These are phyloP conservation scores for Komagataea norvegica DNA, from an alignment of 1,139 yeast genomes.

Conservation along the genomic window DNA sequence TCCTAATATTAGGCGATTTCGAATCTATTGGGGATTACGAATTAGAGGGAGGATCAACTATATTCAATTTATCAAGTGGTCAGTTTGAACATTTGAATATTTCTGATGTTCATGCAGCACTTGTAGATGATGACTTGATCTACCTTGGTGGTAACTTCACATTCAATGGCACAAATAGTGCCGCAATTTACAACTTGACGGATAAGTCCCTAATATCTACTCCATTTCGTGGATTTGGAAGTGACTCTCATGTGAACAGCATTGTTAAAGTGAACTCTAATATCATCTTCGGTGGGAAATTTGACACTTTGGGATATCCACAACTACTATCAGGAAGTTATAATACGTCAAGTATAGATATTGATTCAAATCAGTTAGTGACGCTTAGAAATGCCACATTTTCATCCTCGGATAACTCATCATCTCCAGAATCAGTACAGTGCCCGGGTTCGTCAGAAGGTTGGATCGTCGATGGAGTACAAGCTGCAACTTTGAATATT, in stretches of 20 bases:
- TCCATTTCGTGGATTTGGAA: conserved; percentile 76
- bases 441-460: conserved; percentile 51
- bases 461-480: conserved; percentile 55
- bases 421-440: conserved; percentile 41
- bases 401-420: conserved; percentile 40
- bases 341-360: conserved; percentile 28
- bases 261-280: conserved; percentile 48
- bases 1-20: conserved; percentile 44
- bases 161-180: conserved; percentile 54
- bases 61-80: conserved; percentile 46
- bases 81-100: conserved; percentile 34
- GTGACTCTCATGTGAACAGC: conserved; percentile 56
- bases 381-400: conserved; percentile 61
- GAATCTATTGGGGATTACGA: conserved; percentile 37
- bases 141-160: conserved; percentile 81
- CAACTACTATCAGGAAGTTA: conserved; percentile 30
- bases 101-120: conserved; percentile 53
- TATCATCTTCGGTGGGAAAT: conserved; percentile 77
- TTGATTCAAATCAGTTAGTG: conserved; percentile 62
- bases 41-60: conserved; percentile 49
- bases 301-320: conserved; percentile 48
- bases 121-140: conserved; percentile 46
- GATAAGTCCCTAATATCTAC: conserved; percentile 42
- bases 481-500: conserved; percentile 68
- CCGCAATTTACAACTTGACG: conserved; percentile 58